phyloP scores from a whole-genome alignment of 139 green algal genomes.

The Bryopsis sp. region DNA sequence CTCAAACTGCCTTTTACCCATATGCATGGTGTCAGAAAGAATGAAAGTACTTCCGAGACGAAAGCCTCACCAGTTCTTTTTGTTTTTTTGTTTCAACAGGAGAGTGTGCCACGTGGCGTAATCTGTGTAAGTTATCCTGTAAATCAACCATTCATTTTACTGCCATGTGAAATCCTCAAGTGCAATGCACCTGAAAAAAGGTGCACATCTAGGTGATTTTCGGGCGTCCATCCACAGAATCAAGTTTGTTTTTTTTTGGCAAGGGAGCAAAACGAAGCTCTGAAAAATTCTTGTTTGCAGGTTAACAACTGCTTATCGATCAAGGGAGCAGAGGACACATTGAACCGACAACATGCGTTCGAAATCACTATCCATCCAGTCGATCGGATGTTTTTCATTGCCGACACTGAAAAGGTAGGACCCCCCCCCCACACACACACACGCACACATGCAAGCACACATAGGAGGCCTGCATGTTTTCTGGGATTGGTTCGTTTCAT shows the following conservation, averaged over 20 bases:
- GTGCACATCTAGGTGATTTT: neutral
- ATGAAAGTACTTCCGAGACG: too few relatives aligned
- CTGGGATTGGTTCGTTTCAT: too few relatives aligned
- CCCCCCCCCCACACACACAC: too few relatives aligned
- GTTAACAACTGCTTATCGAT: constrained; percentile 90
- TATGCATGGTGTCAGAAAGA: too few relatives aligned
- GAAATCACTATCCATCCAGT: constrained; percentile 81
- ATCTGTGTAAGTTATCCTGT: constrained; percentile 61
- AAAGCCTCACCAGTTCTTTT: too few relatives aligned
- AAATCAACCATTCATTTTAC: neutral
- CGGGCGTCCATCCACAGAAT: neutral
- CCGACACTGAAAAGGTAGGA: constrained; percentile 74
- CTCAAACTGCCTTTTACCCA: too few relatives aligned
- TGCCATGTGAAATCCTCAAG: neutral
- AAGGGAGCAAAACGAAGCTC: too few relatives aligned
- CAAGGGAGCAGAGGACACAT: constrained; percentile 91
- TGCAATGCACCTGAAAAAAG: too few relatives aligned
- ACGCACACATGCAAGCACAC: too few relatives aligned
- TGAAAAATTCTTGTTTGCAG: constrained; percentile 34
- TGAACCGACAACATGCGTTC: constrained; percentile 93
- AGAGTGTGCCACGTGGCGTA: constrained; percentile 78
- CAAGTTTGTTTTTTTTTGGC: too few relatives aligned
- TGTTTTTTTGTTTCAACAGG: constrained; percentile 38
- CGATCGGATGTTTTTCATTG: constrained; percentile 87
- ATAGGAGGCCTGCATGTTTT: too few relatives aligned